Evolutionary conservation across 371 early-diverging fungal species (phyloP).

Genomic region (Mucor plumbeus): DNA sequence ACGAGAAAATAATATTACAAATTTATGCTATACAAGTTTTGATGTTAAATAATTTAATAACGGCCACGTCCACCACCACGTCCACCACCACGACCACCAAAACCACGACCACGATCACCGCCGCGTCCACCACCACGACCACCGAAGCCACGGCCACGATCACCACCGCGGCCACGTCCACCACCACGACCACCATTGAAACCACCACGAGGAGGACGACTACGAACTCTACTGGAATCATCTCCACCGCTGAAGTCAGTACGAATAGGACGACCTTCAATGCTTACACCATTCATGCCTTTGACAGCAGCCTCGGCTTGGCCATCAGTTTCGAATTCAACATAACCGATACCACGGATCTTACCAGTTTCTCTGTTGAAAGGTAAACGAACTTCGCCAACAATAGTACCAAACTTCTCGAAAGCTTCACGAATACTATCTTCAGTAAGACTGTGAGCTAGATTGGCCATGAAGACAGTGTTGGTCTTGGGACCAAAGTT

Average conservation of each 20-base stretch:
- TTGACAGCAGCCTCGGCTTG: constrained; percentile 71
- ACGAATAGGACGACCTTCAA: constrained; percentile 75
- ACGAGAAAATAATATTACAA: constrained; percentile 10
- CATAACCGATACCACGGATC: constrained; percentile 79
- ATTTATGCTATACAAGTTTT: constrained; percentile 7
- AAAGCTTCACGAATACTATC: constrained; percentile 89
- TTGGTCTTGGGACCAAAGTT: constrained; percentile 53
- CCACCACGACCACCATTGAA: constrained; percentile 53
- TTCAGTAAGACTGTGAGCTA: constrained; percentile 89
- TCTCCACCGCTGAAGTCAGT: constrained; percentile 62
- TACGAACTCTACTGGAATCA: constrained; percentile 48
- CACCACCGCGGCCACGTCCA: constrained; percentile 53
- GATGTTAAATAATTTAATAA: background rate
- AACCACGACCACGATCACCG: constrained; percentile 44
- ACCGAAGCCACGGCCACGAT: constrained; percentile 41
- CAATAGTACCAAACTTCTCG: constrained; percentile 86
- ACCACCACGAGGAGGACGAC: constrained; percentile 54
- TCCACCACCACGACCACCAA: constrained; percentile 47
- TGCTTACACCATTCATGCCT: constrained; percentile 67
- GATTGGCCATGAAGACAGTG: constrained; percentile 94
- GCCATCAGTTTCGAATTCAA: constrained; percentile 66
- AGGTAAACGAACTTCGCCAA: constrained; percentile 67
- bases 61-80: constrained; percentile 46
- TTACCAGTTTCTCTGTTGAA: constrained; percentile 67
- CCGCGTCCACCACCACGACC: constrained; percentile 55